A percentile compares a stretch with the other conserved stretches of the same genome.
Conservation (phyloP, 116 monocot genomes). For the Papilionanthe hybrid region DNA sequence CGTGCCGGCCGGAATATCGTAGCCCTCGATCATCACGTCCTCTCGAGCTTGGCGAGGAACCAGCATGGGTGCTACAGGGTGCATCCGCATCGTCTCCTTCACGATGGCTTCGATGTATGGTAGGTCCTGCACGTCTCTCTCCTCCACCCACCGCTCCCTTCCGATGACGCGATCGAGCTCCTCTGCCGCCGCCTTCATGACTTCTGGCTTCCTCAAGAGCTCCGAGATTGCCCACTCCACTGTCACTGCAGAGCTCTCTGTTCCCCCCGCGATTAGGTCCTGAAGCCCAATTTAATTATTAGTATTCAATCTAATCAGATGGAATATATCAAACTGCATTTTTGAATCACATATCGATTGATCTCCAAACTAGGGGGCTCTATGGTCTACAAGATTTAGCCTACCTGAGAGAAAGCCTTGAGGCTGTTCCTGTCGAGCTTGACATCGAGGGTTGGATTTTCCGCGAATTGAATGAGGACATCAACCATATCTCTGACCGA, state of each 20-base stretch:
- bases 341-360: too few relatives aligned
- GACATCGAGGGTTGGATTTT: constrained; percentile 32
- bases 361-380: not conserved
- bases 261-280: constrained; percentile 66
- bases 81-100: constrained; percentile 77
- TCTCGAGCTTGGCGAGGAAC: constrained; percentile 49
- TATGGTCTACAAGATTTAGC: too few relatives aligned
- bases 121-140: constrained; percentile 49
- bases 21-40: constrained; percentile 45
- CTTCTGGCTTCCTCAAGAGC: constrained; percentile 44
- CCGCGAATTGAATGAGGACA: constrained; percentile 48
- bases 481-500: constrained; percentile 53
- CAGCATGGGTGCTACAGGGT: constrained; percentile 63
- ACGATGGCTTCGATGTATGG: constrained; percentile 63
- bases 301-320: too few relatives aligned
- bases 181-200: constrained; percentile 47
- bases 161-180: constrained; percentile 77
- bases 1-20: constrained; percentile 46
- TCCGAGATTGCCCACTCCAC: constrained; percentile 79
- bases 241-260: constrained; percentile 58
- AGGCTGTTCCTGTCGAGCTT: constrained; percentile 40
- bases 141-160: constrained; percentile 49
- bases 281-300: not conserved
- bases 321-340: too few relatives aligned
- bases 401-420: constrained; percentile 32